A percentile compares a stretch with the other conserved stretches of the same genome.
Evolutionary conservation across 2,329 filamentous ascomycete species (phyloP).

Genomic region (Hortaea werneckii): DNA sequence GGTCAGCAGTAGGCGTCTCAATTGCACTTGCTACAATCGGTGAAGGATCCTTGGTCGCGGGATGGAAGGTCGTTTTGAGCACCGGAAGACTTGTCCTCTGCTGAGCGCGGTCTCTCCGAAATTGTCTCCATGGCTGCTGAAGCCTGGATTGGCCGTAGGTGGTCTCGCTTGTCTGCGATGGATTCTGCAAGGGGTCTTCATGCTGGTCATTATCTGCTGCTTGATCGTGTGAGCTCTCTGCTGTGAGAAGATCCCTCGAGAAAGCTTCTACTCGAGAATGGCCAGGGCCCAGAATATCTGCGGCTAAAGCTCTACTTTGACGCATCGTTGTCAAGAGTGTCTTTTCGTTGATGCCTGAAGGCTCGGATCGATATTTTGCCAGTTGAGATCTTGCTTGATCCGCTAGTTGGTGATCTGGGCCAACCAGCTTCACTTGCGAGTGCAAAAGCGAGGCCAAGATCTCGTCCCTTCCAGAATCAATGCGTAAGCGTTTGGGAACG

Average conservation of each 20-base stretch:
- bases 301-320: slow-evolving; percentile 2
- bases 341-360: slow-evolving; percentile 1
- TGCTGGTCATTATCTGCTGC: too few relatives aligned
- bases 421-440: slow-evolving; percentile 5
- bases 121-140: too few relatives aligned
- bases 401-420: slow-evolving; percentile 6
- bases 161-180: too few relatives aligned
- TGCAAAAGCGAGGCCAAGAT: slow-evolving; percentile 3
- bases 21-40: not conserved
- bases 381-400: slow-evolving; percentile 3
- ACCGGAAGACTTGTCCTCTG: not conserved
- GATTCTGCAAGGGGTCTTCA: too few relatives aligned
- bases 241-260: slow-evolving; percentile 1
- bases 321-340: slow-evolving; percentile 3
- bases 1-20: not conserved
- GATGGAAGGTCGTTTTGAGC: slow-evolving; percentile 4
- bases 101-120: too few relatives aligned
- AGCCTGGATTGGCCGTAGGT: too few relatives aligned
- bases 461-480: slow-evolving; percentile 4
- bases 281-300: slow-evolving; percentile 1
- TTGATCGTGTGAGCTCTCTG: too few relatives aligned
- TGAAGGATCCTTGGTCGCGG: slow-evolving; percentile 3
- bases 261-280: slow-evolving; percentile 7
- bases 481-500: slow-evolving; percentile 3
- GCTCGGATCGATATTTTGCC: not conserved